Percentiles rank a stretch among this genome's conserved stretches.
Evolutionary conservation across 1,284 basidiomycete genomes (phyloP).

Genomic region (Apiotrichum veenhuisii): DNA sequence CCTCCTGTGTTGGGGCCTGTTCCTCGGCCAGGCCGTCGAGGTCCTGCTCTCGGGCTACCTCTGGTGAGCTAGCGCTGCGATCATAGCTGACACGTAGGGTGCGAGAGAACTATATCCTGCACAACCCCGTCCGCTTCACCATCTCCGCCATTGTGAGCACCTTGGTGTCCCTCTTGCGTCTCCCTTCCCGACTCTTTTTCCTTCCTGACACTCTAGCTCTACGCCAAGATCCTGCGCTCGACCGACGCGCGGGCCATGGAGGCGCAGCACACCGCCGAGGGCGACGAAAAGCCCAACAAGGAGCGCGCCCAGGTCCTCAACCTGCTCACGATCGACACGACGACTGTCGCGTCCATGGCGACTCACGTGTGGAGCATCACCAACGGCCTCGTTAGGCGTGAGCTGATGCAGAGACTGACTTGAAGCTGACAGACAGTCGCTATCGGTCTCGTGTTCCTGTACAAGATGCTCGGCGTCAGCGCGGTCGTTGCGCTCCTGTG

Average conservation of each 20-base stretch:
- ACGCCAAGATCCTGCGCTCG: constrained; percentile 42
- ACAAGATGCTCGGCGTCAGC: constrained; percentile 43
- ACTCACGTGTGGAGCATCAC: constrained; percentile 35
- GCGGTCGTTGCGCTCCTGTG: constrained; percentile 41
- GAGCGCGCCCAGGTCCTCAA: constrained; percentile 47
- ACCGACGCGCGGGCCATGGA: constrained; percentile 45
- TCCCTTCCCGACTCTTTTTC: too few relatives aligned
- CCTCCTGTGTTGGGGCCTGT: constrained; percentile 45
- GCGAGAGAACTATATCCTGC: constrained; percentile 43
- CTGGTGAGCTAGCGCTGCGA: constrained; percentile 7
- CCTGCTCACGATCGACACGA: constrained; percentile 43
- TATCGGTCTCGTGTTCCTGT: constrained; percentile 39
- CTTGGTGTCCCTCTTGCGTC: too few relatives aligned
- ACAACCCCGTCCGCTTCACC: constrained; percentile 41
- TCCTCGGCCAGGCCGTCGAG: constrained; percentile 35
- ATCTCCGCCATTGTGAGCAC: constrained; percentile 36
- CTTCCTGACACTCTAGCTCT: constrained; percentile 29
- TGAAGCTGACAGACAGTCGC: constrained; percentile 25
- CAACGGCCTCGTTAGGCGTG: constrained; percentile 38
- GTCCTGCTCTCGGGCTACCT: constrained; percentile 21
- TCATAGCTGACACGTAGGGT: constrained; percentile 21
- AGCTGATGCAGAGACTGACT: constrained; percentile 6
- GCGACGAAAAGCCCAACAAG: constrained; percentile 24
- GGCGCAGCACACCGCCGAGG: constrained; percentile 31
- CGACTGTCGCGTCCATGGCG: constrained; percentile 34